These are phyloP conservation scores for Solanum habrochaites DNA, from an alignment of 257 asterid species.

Conservation along the genomic window DNA sequence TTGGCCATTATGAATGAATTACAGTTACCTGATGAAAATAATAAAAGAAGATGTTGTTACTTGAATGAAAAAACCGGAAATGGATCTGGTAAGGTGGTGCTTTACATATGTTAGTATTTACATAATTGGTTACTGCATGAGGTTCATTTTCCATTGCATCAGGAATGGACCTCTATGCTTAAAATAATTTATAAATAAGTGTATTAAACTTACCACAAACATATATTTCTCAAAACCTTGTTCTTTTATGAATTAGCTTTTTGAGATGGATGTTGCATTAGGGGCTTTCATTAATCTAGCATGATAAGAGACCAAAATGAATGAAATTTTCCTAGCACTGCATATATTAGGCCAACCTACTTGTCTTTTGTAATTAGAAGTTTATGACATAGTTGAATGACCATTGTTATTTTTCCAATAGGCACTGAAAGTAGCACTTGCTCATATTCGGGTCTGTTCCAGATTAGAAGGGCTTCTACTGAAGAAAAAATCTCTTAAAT, in stretches of 20 bases:
- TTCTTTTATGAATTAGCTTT: neutral
- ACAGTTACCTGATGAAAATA: neutral
- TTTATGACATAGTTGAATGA: neutral
- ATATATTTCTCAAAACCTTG: neutral
- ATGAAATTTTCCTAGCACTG: neutral
- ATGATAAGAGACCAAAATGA: neutral
- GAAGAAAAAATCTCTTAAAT: slow-evolving; percentile 63
- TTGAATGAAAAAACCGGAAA: neutral
- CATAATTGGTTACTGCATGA: neutral
- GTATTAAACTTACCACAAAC: neutral
- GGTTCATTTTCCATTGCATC: neutral
- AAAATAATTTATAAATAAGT: neutral
- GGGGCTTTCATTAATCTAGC: neutral
- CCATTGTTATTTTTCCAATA: slow-evolving; percentile 1
- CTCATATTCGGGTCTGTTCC: slow-evolving; percentile 75
- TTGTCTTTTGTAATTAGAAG: neutral
- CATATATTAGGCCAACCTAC: neutral
- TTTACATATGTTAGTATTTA: neutral
- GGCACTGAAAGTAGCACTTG: slow-evolving; percentile 77
- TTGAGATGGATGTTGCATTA: neutral
- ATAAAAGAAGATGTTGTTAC: neutral
- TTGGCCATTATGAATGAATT: neutral
- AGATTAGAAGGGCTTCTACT: slow-evolving; percentile 75
- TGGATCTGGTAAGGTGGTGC: neutral
- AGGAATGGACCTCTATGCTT: neutral